Evolutionary conservation across 2,329 filamentous ascomycete species (phyloP).

Genomic region (Arthrobotrys sinensis): DNA sequence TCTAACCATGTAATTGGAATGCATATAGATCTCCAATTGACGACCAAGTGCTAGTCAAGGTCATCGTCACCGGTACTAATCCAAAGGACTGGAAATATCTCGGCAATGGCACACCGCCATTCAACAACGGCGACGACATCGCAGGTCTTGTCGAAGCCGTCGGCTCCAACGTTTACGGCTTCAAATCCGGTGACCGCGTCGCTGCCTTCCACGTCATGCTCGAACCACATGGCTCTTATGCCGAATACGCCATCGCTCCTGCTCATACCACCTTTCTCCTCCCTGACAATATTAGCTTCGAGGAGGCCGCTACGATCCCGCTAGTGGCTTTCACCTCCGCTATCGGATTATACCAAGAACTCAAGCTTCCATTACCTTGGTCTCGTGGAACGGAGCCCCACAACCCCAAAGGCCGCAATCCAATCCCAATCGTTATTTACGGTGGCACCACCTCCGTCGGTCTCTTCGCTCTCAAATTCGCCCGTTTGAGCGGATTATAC

Average conservation of each 20-base stretch:
- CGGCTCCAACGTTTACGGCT: slow-evolving; percentile 73
- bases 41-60: slow-evolving; percentile 68
- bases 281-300: slow-evolving; percentile 67
- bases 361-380: slow-evolving; percentile 70
- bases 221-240: slow-evolving; percentile 63
- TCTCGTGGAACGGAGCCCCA: slow-evolving; percentile 70
- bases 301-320: slow-evolving; percentile 74
- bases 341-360: slow-evolving; percentile 70
- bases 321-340: slow-evolving; percentile 73
- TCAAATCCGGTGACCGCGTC: slow-evolving; percentile 74
- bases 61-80: slow-evolving; percentile 69
- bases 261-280: slow-evolving; percentile 69
- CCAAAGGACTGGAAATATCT: slow-evolving; percentile 69
- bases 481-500: slow-evolving; percentile 56
- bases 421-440: slow-evolving; percentile 70
- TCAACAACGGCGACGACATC: slow-evolving; percentile 73
- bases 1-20: neutral
- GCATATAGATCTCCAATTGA: slow-evolving; percentile 43
- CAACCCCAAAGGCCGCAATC: slow-evolving; percentile 48
- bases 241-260: slow-evolving; percentile 69
- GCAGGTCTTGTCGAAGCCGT: slow-evolving; percentile 73
- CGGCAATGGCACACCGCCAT: slow-evolving; percentile 59
- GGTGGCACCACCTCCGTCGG: slow-evolving; percentile 65
- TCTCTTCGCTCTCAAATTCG: slow-evolving; percentile 50
- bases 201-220: slow-evolving; percentile 71